Evolutionary conservation across 306 rosid genomes (phyloP), one percentile per base, ranked within the genome.

Genomic region (Vigna angularis): DNA sequence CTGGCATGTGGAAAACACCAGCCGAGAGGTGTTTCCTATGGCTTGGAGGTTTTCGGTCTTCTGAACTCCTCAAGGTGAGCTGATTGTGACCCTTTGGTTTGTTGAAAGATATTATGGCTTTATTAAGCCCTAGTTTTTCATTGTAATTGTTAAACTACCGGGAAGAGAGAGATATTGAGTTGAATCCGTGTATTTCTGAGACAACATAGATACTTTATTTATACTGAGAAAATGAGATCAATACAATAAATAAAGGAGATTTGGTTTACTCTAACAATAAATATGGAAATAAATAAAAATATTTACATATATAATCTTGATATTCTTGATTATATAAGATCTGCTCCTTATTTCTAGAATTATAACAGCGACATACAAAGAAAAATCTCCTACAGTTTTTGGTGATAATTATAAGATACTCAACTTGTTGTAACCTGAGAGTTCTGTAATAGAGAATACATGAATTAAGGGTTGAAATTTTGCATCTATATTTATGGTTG

Each of bases 1-100:
- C 98, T 50, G 98, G 98, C 71, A 94, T 94, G 98, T 94, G 98
- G 98, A 92, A 90, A 89, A 94, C 97, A 62, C 98, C 98, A 40
- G 98, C 98, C 3, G 98, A 94, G 82, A 86, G 98, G 84, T 94
- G 98, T 81, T 94, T 94, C 79, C 58, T 94, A 74, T 94, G 98
- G 98, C 97, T 94, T 53, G 98, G 98, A 73, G 98, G 98, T 81
- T 90, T 94, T 83, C 91, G 98, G 36, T 92, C 98, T 11, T 94
- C 98, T 45, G 98, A 94, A 87, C 87, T 94, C 75, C 89, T 94
- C 75, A 94, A 94, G 98, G 98, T 94, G 87, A 77, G 63, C 73
- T 59, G 58, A 22, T 5, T 10, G 14, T 55, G 14, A 53, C 30
- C 30, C 63, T 75, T 18, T 68, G 66, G 48, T 49, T 71, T 82